phyloP scores from a whole-genome alignment of 2,329 filamentous ascomycete genomes.

The Penicillium sp. region DNA sequence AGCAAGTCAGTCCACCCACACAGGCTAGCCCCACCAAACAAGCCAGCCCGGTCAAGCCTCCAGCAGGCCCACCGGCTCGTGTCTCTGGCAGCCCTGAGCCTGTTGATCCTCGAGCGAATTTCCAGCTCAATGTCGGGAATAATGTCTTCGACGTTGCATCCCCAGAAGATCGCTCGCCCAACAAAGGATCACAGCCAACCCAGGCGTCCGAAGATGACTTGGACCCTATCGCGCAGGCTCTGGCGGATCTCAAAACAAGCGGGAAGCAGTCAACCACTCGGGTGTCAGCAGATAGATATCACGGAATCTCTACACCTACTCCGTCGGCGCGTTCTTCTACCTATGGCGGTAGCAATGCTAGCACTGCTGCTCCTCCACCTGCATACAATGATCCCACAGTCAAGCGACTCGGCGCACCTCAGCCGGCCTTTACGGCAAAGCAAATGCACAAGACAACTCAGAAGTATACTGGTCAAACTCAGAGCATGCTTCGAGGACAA shows the following conservation, averaged over 20 bases:
- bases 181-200: constrained; percentile 38
- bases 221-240: constrained; percentile 87
- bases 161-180: constrained; percentile 61
- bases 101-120: constrained; percentile 85
- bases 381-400: constrained; percentile 74
- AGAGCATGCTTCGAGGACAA: constrained; percentile 65
- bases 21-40: constrained; percentile 24
- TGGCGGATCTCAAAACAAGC: constrained; percentile 88
- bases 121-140: constrained; percentile 90
- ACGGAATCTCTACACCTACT: constrained; percentile 83
- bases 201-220: constrained; percentile 57
- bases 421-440: constrained; percentile 85
- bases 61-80: constrained; percentile 26
- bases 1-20: constrained; percentile 11
- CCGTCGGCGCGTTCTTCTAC: constrained; percentile 46
- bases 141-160: constrained; percentile 93
- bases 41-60: constrained; percentile 45
- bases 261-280: constrained; percentile 75
- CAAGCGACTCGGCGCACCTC: constrained; percentile 79
- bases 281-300: constrained; percentile 94
- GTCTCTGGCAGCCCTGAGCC: constrained; percentile 69
- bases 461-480: constrained; percentile 78
- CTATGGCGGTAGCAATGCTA: constrained; percentile 31
- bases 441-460: constrained; percentile 96
- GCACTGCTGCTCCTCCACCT: constrained; percentile 74